Conservation (phyloP, 2,329 filamentous ascomycete species). For the Fusarium multiceps region DNA sequence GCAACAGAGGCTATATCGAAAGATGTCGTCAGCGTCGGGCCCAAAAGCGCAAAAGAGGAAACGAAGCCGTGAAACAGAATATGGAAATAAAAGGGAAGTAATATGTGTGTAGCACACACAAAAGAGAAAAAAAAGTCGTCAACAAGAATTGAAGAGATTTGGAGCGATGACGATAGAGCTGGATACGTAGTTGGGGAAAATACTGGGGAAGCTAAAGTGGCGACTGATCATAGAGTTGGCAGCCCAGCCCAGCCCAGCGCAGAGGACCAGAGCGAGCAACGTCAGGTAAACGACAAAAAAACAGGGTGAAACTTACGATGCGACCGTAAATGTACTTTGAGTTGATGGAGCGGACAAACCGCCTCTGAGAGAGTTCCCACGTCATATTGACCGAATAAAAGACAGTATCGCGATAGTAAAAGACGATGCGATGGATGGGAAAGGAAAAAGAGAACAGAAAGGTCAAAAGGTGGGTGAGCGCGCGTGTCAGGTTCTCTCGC, state of each 20-base stretch:
- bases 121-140: constrained; percentile 5
- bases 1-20: constrained; percentile 80
- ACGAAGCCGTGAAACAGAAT: not conserved
- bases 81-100: not conserved
- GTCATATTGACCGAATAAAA: constrained; percentile 22
- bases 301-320: constrained; percentile 34
- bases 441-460: constrained; percentile 7
- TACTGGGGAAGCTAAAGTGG: constrained; percentile 36
- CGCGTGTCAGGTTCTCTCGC: constrained; percentile 5
- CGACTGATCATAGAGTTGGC: constrained; percentile 37
- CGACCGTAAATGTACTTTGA: constrained; percentile 42
- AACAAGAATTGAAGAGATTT: constrained; percentile 9
- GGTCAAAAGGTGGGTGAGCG: constrained; percentile 5
- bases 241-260: too few species aligned
- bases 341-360: constrained; percentile 40
- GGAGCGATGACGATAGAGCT: constrained; percentile 24
- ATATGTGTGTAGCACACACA: not conserved
- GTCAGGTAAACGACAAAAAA: constrained; percentile 13
- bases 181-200: constrained; percentile 26
- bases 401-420: constrained; percentile 5
- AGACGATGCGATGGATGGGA: constrained; percentile 9
- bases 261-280: not conserved
- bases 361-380: constrained; percentile 40
- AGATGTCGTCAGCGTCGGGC: constrained; percentile 34
- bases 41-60: constrained; percentile 9